phyloP scores from a whole-genome alignment of 2,329 filamentous ascomycete species.

The Fusarium luffae region DNA sequence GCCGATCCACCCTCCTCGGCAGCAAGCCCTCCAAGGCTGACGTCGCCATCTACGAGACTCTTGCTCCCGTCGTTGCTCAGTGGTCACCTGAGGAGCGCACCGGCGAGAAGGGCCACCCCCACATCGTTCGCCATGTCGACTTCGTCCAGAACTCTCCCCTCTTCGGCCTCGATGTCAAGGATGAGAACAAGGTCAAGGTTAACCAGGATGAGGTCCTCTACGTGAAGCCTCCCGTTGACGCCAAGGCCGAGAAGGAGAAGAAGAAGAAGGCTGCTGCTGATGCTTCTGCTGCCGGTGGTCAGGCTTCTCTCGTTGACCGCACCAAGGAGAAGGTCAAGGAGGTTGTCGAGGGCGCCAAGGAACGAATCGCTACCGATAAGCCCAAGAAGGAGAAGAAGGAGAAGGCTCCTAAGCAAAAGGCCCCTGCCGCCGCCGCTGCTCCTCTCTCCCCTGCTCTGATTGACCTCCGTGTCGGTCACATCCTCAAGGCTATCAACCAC shows the following conservation, averaged over 20 bases:
- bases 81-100: slow-evolving; percentile 91
- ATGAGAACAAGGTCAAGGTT: slow-evolving; percentile 80
- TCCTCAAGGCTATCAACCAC: slow-evolving; percentile 94
- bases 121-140: slow-evolving; percentile 91
- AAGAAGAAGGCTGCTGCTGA: slow-evolving; percentile 84
- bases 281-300: slow-evolving; percentile 65
- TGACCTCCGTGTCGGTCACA: slow-evolving; percentile 95
- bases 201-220: slow-evolving; percentile 84
- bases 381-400: slow-evolving; percentile 90
- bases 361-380: slow-evolving; percentile 55
- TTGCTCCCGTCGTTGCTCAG: slow-evolving; percentile 78
- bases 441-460: slow-evolving; percentile 87
- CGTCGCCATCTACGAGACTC: slow-evolving; percentile 81
- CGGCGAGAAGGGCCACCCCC: slow-evolving; percentile 86
- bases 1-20: slow-evolving; percentile 88
- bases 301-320: slow-evolving; percentile 65
- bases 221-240: slow-evolving; percentile 87
- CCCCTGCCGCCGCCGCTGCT: slow-evolving; percentile 74
- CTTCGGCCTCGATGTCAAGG: slow-evolving; percentile 74
- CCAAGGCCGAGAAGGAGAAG: slow-evolving; percentile 98
- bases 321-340: slow-evolving; percentile 70
- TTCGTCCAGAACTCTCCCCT: slow-evolving; percentile 92
- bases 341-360: slow-evolving; percentile 63
- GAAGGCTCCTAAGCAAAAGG: slow-evolving; percentile 81
- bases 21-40: slow-evolving; percentile 90